Evolutionary conservation across 441 rosid genomes (phyloP), one percentile per base, ranked within the genome.

Genomic region (Cnidoscolus chayamansa): DNA sequence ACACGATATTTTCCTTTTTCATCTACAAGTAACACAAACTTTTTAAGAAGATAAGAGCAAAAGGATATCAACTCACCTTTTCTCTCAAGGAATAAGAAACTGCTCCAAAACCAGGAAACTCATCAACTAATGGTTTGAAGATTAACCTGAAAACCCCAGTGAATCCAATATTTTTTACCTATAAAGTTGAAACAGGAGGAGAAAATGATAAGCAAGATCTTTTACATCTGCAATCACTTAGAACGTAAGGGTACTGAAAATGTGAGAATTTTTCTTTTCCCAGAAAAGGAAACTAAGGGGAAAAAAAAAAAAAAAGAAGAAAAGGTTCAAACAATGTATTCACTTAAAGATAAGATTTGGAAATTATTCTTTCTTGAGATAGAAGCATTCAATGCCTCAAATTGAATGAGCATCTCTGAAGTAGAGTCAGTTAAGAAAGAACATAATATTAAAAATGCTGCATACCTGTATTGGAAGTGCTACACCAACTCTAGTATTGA

Each of bases 141-240:
- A 96, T 90, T 79, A 96, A 89, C 87, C 98, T 91, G 88, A 95
- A 95, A 82, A 95, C 94, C 85, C 99, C 98, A 70, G 97, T 87
- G 83, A 91, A 95, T 80, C 87, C 97, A 84, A 91, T 84, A 79
- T 93, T 81, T 84, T 93, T 93, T 75, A 95, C 99, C 98, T 95
- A 78, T 62, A 71, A 71, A 65, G 50, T 54, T 32, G 15, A 59
- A 74, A 72, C 67, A 65, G 30, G 53, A 16, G 49, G 32, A 32
- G 50, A 54, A 8, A 49, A 40, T 16, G 72, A 71, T 61, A 61
- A 47, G 53, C 8, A 53, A 37, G 45, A 30, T 57, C 47, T 58
- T 70, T 8, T 49, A 30, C 6, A 32, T 25, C 0, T 7, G 53
- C 50, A 51, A 2, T 7, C 35, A 50, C 40, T 50, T 32, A 15